Base-by-base conservation (phyloP, 2,329 filamentous ascomycete genomes). In the Botrytis pseudocinerea region DNA sequence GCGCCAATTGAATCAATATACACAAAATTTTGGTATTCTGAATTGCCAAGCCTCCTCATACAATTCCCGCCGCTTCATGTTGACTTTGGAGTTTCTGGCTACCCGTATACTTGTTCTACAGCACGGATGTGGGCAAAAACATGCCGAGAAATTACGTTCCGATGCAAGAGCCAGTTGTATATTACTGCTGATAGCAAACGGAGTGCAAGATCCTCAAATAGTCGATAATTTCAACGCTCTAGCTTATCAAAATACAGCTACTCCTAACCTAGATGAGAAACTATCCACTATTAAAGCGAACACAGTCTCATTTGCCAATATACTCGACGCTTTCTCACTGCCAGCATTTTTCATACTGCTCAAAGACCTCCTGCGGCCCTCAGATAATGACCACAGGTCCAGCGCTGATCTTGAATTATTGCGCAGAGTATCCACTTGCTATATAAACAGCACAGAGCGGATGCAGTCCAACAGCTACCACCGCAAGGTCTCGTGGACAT, bases 391-490 rank as follows among this genome's bases (percentile, higher is more conserved):
- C 46, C n/a, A 22, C 7, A 25, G 46, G 22, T 22, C 46, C 20
- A 40, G 57, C 28, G 22, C 28, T 20, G 46, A 46, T 38, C 32
- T 68, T 10, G 63, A 62, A 2, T n/a, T 69, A 38, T 40, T 72
- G 40, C 63, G 62, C 35, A 68, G 35, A 60, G 71, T 72, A 6
- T 72, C 71, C 62, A n/a, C 71, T 9, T 72, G 71, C 35, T 72
- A 68, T n/a, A 60, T 38, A 32, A 59, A 48, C n/a, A 48, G 62
- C 35, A 69, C 71, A 68, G 63, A 69, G n/a, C 71, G 71, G 22
- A 72, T 69, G 71, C 62, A 72, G 51, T 61, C 38, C n/a, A 69
- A 69, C 28, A 72, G 71, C 54, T 72, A 72, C 63, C 71, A 72
- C 69, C 63, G 63, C 51, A 72, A 60, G 8, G n/a, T 72, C 6